Base-by-base conservation (phyloP, 2,329 filamentous ascomycete genomes). In the Colletotrichum liriopes region DNA sequence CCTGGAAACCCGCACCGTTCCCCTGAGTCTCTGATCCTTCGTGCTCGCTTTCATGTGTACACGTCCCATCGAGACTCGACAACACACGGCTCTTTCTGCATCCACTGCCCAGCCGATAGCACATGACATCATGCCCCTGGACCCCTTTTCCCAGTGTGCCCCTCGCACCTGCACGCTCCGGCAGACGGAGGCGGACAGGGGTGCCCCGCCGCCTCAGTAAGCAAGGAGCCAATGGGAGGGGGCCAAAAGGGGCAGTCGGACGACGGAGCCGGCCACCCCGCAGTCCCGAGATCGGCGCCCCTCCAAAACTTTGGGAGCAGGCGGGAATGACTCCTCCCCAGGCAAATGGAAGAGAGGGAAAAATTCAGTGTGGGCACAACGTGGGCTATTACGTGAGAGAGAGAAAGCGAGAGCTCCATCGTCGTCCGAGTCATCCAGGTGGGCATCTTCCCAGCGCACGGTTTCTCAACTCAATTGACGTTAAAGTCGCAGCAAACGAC, bases 251-350 rank as follows among this genome's bases (percentile, higher is more conserved):
- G 26, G 9, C 26, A 16, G n/a, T 35, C 29, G 11, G 20, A 37
- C n/a, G 47, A 23, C 59, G 67, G 65, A 55, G 6, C 0, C 37
- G 14, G 59, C 2, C 59, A 72, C 59, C 69, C 69, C 69, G 69
- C 69, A 69, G 59, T 69, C 65, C 69, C 69, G 69, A 68, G 47
- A 72, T 69, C 69, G 69, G 69, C 69, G 69, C 45, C 45, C 65
- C 59, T 59, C 45, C 65, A 63, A 72, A 68, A 58, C 35, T 52
- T 52, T 68, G 29, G 60, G 26, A 35, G 35, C 26, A 56, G 29
- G 35, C 29, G 16, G 32, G 65, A 63, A 54, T 72, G 69, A 72
- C 52, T 72, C 59, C 65, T 18, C 41, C 54, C 32, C 39, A 14
- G 18, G 49, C 3, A 37, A 35, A 18, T 23, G 5, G 14, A 26